Percentiles rank a stretch among this genome's conserved stretches.
Evolutionary conservation across 805 yeast species (phyloP).

Genomic region (Candida succiphila): DNA sequence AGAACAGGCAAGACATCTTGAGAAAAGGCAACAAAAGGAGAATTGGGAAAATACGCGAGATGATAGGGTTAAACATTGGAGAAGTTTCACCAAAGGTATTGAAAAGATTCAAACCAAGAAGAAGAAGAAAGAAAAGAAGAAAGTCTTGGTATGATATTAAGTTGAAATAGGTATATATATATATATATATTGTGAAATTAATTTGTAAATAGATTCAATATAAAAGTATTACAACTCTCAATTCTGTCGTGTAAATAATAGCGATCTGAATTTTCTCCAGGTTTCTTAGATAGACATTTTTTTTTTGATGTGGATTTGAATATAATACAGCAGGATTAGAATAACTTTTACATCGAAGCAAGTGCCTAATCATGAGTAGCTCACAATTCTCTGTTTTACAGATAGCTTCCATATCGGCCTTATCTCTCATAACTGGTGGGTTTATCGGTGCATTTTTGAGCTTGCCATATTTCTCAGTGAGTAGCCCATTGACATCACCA

Average conservation of each 20-base stretch:
- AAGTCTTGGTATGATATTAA: too few species aligned
- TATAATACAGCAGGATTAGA: too few species aligned
- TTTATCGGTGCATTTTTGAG: constrained; percentile 17
- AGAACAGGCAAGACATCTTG: constrained; percentile 19
- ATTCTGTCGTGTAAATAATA: too few species aligned
- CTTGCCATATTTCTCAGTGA: constrained; percentile 4
- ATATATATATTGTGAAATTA: not conserved
- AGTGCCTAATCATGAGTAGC: too few species aligned
- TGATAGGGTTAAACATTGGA: constrained; percentile 49
- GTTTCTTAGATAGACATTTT: too few species aligned
- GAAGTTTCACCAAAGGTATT: constrained; percentile 33
- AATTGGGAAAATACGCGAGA: constrained; percentile 60
- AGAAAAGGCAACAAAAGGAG: constrained; percentile 24
- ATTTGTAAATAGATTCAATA: not conserved
- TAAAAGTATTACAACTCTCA: too few species aligned
- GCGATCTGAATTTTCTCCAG: too few species aligned
- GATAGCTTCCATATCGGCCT: constrained; percentile 11
- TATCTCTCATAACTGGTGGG: constrained; percentile 20
- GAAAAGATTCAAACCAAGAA: constrained; percentile 38
- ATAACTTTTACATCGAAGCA: too few species aligned
- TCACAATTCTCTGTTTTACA: constrained; percentile 2
- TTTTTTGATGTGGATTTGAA: too few species aligned
- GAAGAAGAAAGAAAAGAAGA: constrained; percentile 13
- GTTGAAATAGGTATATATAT: not conserved
- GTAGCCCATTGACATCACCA: constrained; percentile 1